Evolutionary conservation across 805 yeast genomes (phyloP).

Genomic region (Myxozyma mucilagina): DNA sequence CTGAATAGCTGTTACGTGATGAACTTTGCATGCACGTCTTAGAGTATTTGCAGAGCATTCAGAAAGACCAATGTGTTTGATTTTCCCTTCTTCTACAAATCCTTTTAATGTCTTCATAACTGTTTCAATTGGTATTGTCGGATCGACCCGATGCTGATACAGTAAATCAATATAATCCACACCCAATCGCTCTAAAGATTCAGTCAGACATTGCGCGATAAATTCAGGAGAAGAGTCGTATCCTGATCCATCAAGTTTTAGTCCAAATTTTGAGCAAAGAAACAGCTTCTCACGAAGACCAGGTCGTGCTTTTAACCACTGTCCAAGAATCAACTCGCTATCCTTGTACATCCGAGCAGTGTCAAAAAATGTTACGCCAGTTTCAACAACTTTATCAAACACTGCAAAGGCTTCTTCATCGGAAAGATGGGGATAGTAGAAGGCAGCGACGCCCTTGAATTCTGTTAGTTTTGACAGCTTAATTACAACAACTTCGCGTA

Average conservation of each 20-base stretch:
- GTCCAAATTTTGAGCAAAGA: constrained; percentile 64
- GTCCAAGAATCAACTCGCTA: constrained; percentile 56
- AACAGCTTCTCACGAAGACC: constrained; percentile 44
- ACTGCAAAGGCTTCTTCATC: constrained; percentile 52
- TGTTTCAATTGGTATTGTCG: constrained; percentile 57
- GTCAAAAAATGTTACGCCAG: constrained; percentile 55
- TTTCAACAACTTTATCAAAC: constrained; percentile 51
- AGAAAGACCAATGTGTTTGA: constrained; percentile 71
- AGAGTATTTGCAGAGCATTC: constrained; percentile 70
- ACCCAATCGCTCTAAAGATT: constrained; percentile 25
- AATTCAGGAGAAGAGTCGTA: constrained; percentile 27
- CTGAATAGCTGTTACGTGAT: constrained; percentile 68
- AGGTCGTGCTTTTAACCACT: constrained; percentile 46
- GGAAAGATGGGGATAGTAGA: constrained; percentile 34
- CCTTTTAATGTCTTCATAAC: constrained; percentile 57
- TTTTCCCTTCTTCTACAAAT: constrained; percentile 59
- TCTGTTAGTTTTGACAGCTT: no score
- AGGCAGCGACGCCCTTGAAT: constrained; percentile 26
- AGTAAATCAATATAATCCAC: constrained; percentile 51
- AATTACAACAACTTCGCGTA: constrained; percentile 36
- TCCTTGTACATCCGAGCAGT: constrained; percentile 69
- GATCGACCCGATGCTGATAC: constrained; percentile 73
- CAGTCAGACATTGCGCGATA: constrained; percentile 12
- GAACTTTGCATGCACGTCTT: constrained; percentile 54
- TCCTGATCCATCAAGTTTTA: constrained; percentile 39